These are phyloP conservation scores for Phaeodactylum tricornutum DNA, from an alignment of 108 stramenopile genomes.

Conservation along the genomic window DNA sequence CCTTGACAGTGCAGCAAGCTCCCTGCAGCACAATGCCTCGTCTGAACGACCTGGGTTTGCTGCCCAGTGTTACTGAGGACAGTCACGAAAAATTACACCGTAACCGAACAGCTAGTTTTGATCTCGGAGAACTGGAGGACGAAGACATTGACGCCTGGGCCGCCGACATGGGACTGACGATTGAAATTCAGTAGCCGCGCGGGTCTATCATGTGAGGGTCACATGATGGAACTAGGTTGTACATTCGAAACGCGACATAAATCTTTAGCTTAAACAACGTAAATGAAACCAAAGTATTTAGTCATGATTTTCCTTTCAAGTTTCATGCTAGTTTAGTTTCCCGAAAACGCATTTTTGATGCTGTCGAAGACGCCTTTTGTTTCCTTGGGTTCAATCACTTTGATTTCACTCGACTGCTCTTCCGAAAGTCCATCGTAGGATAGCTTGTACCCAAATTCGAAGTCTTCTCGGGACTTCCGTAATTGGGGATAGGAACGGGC, in stretches of 20 bases:
- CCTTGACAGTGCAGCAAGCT: no score
- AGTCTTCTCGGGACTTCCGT: conserved; percentile 5
- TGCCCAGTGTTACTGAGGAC: conserved; percentile 1
- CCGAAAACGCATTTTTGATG: conserved; percentile 56
- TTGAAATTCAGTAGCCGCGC: background rate
- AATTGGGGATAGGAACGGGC: conserved; percentile 20
- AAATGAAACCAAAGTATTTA: no score
- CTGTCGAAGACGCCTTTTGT: conserved; percentile 57
- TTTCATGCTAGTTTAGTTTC: no score
- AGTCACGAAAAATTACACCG: background rate
- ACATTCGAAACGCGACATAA: no score
- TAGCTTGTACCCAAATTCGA: conserved; percentile 75
- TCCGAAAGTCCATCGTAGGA: conserved; percentile 49
- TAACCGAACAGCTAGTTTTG: background rate
- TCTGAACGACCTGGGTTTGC: background rate
- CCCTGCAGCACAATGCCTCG: no score
- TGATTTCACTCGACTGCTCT: conserved; percentile 49
- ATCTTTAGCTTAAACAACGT: no score
- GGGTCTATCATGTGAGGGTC: no score
- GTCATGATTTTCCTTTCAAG: no score
- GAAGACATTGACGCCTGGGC: conserved; percentile 6
- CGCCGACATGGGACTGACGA: conserved; percentile 1
- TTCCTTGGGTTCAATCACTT: conserved; percentile 61
- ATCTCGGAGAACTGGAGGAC: background rate
- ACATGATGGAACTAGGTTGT: no score